Base-by-base conservation (phyloP, 1,284 basidiomycete genomes). In the Ceratobasidium sp. region DNA sequence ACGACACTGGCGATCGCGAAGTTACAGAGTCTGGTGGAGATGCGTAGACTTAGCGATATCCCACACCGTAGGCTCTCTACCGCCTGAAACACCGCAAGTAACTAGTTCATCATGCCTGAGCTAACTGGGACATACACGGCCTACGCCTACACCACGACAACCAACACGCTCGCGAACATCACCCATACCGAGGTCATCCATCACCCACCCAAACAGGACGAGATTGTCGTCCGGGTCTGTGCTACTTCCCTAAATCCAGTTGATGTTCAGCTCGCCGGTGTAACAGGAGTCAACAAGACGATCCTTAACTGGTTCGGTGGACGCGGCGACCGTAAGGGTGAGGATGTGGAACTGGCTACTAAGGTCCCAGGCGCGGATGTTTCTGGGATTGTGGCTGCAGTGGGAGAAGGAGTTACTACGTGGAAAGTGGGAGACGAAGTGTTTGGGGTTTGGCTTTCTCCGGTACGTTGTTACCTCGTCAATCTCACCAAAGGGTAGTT, bases 311-410 rank as follows among this genome's bases (percentile, higher is more conserved):
- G 56, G 56, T 3, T 31, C 13, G 42, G 38, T 6, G 45, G 45
- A 22, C 10, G 45, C 7, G 7, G 7, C 7, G 6, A 22, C 22
- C 45, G 45, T 22, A 47, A 47, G n/a, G 40, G 56, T 25, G 27
- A 17, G 31, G 20, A 38, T 32, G 38, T 4, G 17, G 20, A 43
- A 17, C 12, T 27, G 20, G n/a, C 38, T 5, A 4, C 13, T 3
- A 45, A 29, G 3, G n/a, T 58, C 40, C 56, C 56, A 29, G 56
- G 56, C 6, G 25, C 56, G 17, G 56, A 58, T 43, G 38, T 58
- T 4, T 58, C 40, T 22, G 56, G 56, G 1, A 8, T 58, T 3
- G 27, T 58, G 5, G 56, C n/a, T 32, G 56, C 56, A 2, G 12
- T 29, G 15, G 56, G 56, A 25, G 56, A 43, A 45, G 56, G 42